Base-by-base conservation (phyloP, 768 basidiomycete genomes). In the Tulasnella sp. region DNA sequence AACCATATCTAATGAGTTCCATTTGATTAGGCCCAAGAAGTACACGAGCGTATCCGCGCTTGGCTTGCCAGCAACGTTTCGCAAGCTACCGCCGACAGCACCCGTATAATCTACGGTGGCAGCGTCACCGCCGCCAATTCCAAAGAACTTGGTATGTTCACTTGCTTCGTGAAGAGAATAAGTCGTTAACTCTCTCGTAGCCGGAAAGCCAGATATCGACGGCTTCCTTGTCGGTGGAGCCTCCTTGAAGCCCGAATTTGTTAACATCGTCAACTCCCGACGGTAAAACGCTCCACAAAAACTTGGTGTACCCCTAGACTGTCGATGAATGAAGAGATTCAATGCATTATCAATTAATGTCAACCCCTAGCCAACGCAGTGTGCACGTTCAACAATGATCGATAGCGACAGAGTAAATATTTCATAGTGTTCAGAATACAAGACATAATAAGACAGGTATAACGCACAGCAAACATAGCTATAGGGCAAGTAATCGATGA, bases 211-310 rank as follows among this genome's bases (percentile, higher is more conserved):
- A 9, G 94, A 98, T 67, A 83, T 97, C 43, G 94, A 98, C 69
- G 94, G 94, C 7, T 97, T 98, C 84, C 82, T 98, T 62, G 94
- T 98, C 36, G 94, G 93, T 23, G 93, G 94, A 23, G 94, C 94
- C 32, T 97, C 93, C 14, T 78, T 99, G 71, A 99, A 98, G 74
- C 92, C 93, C 37, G 93, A 97, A 71, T 96, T 98, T 65, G 81
- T 86, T 45, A 75, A 93, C 59, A 94, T 96, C 67, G 81, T 93
- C 76, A 93, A 92, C 65, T 29, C 59, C 42, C 21, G 29, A 21
- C 21, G 17, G 17, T n/a, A n/a, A n/a, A n/a, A n/a, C n/a, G n/a
- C n/a, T n/a, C n/a, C n/a, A n/a, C n/a, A n/a, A n/a, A n/a, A n/a
- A n/a, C n/a, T n/a, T n/a, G n/a, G n/a, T n/a, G n/a, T n/a, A n/a